Percentiles rank a stretch among this genome's conserved stretches.
These are phyloP conservation scores for Cyberlindnera mycetangii DNA, from an alignment of 805 yeast genomes.

Conservation along the genomic window DNA sequence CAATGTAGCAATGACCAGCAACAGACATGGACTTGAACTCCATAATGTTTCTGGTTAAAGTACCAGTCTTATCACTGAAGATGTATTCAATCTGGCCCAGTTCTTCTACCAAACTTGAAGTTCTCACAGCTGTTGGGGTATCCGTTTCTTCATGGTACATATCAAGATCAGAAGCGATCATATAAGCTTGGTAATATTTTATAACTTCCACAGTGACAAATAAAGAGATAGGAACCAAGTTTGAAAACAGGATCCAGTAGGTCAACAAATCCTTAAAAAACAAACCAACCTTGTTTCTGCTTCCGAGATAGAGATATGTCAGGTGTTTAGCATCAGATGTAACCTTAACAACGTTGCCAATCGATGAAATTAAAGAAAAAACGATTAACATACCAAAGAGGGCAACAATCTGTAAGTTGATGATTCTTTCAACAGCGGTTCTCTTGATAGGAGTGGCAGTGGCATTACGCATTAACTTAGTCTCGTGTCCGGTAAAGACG, in stretches of 20 bases:
- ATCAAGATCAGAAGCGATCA: slow-evolving; percentile 93
- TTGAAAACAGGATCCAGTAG: slow-evolving; percentile 94
- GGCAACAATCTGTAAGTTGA: slow-evolving; percentile 87
- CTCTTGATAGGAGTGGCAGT: slow-evolving; percentile 97
- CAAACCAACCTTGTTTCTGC: slow-evolving; percentile 61
- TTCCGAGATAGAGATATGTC: slow-evolving; percentile 64
- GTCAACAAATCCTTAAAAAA: slow-evolving; percentile 89
- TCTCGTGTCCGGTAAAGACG: slow-evolving; percentile 96
- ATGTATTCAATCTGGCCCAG: slow-evolving; percentile 95
- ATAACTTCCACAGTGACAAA: slow-evolving; percentile 96
- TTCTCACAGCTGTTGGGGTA: slow-evolving; percentile 92
- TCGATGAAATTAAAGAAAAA: slow-evolving; percentile 74
- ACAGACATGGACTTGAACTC: slow-evolving; percentile 92
- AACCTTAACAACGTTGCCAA: slow-evolving; percentile 81
- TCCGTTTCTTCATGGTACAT: slow-evolving; percentile 85
- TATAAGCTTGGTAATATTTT: slow-evolving; percentile 90
- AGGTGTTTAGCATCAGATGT: slow-evolving; percentile 49
- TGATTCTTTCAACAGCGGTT: slow-evolving; percentile 94
- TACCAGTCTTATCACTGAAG: slow-evolving; percentile 97
- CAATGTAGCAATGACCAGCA: slow-evolving; percentile 87
- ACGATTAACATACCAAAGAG: slow-evolving; percentile 76
- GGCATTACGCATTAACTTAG: slow-evolving; percentile 96
- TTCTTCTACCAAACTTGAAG: slow-evolving; percentile 94
- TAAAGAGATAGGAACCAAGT: slow-evolving; percentile 94
- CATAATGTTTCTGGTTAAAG: slow-evolving; percentile 94